Conservation (phyloP, 768 basidiomycete genomes). For the Filobasidium wieringae region DNA sequence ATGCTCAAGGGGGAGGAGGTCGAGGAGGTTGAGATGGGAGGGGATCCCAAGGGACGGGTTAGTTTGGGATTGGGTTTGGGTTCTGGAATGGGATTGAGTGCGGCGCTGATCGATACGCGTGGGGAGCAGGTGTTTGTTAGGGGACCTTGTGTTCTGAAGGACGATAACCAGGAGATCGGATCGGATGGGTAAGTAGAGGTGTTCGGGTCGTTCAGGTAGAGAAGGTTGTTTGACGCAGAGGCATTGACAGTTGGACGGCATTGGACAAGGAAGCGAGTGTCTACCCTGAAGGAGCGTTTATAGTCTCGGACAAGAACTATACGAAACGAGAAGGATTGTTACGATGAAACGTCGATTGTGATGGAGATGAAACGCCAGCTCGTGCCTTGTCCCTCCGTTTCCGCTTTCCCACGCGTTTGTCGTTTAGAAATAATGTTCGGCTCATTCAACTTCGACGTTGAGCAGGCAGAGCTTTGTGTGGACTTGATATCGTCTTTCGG, state of each 20-base stretch:
- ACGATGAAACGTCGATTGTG: neutral
- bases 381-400: neutral
- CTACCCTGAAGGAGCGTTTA: conserved; percentile 58
- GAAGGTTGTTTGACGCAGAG: neutral
- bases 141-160: conserved; percentile 60
- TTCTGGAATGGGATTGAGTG: neutral
- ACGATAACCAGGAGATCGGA: conserved; percentile 39
- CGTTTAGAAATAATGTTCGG: no score
- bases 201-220: conserved; percentile 5
- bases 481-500: no score
- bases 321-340: neutral
- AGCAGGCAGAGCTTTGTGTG: no score
- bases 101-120: neutral
- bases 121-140: conserved; percentile 43
- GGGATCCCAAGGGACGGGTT: conserved; percentile 54
- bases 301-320: no score
- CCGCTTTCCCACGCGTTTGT: neutral
- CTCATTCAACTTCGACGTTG: no score
- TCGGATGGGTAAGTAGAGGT: conserved; percentile 25
- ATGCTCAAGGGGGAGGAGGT: conserved; percentile 65
- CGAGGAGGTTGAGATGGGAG: conserved; percentile 51
- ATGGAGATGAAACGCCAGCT: neutral
- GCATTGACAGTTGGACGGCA: conserved; percentile 42
- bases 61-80: neutral
- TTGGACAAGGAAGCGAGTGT: conserved; percentile 45